Evolutionary conservation across 169 alveolate species (phyloP), one percentile per base, ranked within the genome.

Genomic region (Plasmodium adleri): DNA sequence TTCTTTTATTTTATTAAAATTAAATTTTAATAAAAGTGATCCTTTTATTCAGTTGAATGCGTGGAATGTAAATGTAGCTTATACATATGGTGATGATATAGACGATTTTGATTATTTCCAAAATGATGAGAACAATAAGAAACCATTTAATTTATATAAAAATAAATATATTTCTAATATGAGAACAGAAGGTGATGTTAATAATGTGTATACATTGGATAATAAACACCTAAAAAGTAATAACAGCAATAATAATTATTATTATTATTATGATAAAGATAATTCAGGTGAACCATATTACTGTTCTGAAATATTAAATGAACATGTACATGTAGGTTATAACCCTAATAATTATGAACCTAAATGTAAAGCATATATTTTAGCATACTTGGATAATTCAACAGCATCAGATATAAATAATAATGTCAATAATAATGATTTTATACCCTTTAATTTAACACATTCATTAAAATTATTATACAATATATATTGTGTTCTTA

Each of bases 311-410:
- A 86, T 86, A 47, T 62, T 86, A 32, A 64, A 72, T 63, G 87
- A 86, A 12, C 92, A 86, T 72, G 92, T 86, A 3, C 74, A 86
- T 47, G 92, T 86, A 10, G 92, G 92, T 15, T 86, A 49, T n/a
- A 86, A 72, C 22, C 92, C 92, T 10, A 71, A 52, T 50, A 72
- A 86, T 49, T 9, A 71, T 12, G n/a, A 59, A 1, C 20, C 75
- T 8, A 47, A 86, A 15, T 59, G 43, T 10, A 73, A 52, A 54
- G 92, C 60, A 49, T 62, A 72, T 20, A 47, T 71, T 20, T 49
- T 86, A 70, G 92, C 92, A 52, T 50, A 60, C 49, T 86, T 72
- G 20, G 32, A 50, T 43, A 86, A 71, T 52, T 49, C 71, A 3
- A 47, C 10, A 22, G 32, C 64, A 4, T 7, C 26, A 8, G 7